Percentiles rank a stretch among this genome's conserved stretches.
phyloP scores from a whole-genome alignment of 2,329 filamentous ascomycete genomes.

The Alternaria ethzedia region DNA sequence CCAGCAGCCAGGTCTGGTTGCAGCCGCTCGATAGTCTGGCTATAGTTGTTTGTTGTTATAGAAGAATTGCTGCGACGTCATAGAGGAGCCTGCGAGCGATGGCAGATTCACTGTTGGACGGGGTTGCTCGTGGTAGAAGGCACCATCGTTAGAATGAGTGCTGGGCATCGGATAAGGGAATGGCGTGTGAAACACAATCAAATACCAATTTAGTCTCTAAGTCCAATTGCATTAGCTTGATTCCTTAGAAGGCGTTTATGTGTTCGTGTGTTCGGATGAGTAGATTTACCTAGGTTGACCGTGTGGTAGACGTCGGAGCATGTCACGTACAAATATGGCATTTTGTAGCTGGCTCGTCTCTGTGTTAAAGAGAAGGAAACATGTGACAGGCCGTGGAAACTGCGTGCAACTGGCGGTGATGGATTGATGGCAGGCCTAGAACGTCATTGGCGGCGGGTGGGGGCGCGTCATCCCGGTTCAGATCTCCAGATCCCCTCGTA shows the following conservation, averaged over 20 bases:
- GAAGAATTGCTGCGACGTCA: neutral
- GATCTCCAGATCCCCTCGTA: conserved; percentile 10
- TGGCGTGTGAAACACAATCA: neutral
- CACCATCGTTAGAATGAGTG: neutral
- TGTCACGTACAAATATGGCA: neutral
- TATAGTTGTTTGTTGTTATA: neutral
- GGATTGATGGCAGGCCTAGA: neutral
- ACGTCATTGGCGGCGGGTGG: conserved; percentile 6
- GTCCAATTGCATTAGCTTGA: neutral
- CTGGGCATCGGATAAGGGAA: neutral
- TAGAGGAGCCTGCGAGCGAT: neutral
- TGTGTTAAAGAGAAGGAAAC: neutral
- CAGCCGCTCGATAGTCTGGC: neutral
- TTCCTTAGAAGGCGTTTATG: neutral
- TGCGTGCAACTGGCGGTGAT: neutral
- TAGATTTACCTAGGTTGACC: neutral
- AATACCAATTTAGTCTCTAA: neutral
- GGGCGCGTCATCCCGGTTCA: conserved; percentile 13
- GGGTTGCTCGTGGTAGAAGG: neutral
- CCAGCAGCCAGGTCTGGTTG: neutral
- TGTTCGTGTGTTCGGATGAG: neutral
- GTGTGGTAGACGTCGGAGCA: neutral
- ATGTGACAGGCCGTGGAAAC: neutral
- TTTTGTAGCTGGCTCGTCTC: neutral
- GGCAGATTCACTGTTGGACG: no score